A percentile compares a stretch with the other conserved stretches of the same genome.
phyloP scores from a whole-genome alignment of 768 basidiomycete species.

The Agaricus sinodeliciosus region DNA sequence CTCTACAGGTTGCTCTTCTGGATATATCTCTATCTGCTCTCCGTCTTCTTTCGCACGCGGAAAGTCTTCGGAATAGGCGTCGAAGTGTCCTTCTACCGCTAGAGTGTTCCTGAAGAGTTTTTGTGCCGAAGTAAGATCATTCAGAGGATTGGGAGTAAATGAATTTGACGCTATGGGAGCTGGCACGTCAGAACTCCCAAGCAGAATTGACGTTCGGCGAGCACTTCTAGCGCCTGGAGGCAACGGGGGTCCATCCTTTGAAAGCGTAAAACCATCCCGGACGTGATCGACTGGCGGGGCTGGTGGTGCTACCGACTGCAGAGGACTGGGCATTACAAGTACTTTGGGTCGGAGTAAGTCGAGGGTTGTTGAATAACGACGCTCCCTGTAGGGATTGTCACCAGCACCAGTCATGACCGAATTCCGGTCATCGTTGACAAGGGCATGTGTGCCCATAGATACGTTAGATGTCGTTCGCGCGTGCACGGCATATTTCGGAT shows the following conservation, averaged over 20 bases:
- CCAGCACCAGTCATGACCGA: slow-evolving; percentile 31
- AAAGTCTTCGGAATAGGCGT: slow-evolving; percentile 55
- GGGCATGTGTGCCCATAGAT: slow-evolving; percentile 58
- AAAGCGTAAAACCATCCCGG: slow-evolving; percentile 55
- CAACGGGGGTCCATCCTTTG: slow-evolving; percentile 69
- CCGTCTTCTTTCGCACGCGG: slow-evolving; percentile 75
- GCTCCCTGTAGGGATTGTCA: slow-evolving; percentile 34
- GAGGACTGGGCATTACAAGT: slow-evolving; percentile 90
- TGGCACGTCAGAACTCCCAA: slow-evolving; percentile 22
- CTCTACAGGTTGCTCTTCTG: slow-evolving; percentile 22
- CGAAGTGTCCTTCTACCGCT: slow-evolving; percentile 59
- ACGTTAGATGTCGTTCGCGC: slow-evolving; percentile 57
- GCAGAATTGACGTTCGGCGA: slow-evolving; percentile 36
- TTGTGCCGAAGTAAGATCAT: slow-evolving; percentile 70
- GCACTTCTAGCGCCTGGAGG: slow-evolving; percentile 66
- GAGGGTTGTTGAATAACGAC: slow-evolving; percentile 57
- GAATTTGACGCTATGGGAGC: slow-evolving; percentile 51
- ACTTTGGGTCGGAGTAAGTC: slow-evolving; percentile 85
- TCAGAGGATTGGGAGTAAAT: slow-evolving; percentile 73
- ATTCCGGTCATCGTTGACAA: slow-evolving; percentile 40
- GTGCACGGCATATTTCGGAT: slow-evolving; percentile 64
- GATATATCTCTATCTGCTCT: slow-evolving; percentile 56
- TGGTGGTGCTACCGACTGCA: slow-evolving; percentile 44
- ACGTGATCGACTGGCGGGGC: slow-evolving; percentile 25
- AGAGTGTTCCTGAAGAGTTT: slow-evolving; percentile 82